A percentile compares a stretch with the other conserved stretches of the same genome.
phyloP scores from a whole-genome alignment of 768 basidiomycete genomes.

The Ephemerocybe angulata region DNA sequence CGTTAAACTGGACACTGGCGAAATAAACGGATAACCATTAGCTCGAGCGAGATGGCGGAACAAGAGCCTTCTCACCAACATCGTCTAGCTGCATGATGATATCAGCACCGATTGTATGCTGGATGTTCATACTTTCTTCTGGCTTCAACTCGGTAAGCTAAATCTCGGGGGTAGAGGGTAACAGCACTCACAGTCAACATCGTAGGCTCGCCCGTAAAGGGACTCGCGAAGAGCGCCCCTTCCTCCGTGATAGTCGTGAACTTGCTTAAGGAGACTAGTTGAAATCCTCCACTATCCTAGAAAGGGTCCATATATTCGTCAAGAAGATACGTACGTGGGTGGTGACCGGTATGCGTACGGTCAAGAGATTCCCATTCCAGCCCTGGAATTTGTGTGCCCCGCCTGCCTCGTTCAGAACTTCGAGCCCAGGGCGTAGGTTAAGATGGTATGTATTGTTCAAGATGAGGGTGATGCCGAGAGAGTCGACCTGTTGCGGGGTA shows the following conservation, averaged over 20 bases:
- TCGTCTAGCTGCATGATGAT: slow-evolving; percentile 96
- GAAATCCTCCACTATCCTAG: slow-evolving; percentile 89
- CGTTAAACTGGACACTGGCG: slow-evolving; percentile 72
- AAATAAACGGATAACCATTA: slow-evolving; percentile 1
- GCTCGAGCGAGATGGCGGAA: slow-evolving; percentile 1
- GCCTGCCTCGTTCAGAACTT: slow-evolving; percentile 68
- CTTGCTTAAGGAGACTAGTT: slow-evolving; percentile 79
- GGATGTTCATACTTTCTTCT: slow-evolving; percentile 87
- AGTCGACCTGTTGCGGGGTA: slow-evolving; percentile 80
- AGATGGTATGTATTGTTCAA: slow-evolving; percentile 91
- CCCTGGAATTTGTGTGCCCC: slow-evolving; percentile 91
- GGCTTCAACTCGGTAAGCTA: slow-evolving; percentile 46
- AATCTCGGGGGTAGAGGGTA: neutral
- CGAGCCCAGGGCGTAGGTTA: slow-evolving; percentile 77
- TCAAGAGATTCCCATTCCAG: slow-evolving; percentile 82
- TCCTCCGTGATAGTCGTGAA: slow-evolving; percentile 86
- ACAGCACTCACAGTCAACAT: slow-evolving; percentile 71
- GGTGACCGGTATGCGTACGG: slow-evolving; percentile 41
- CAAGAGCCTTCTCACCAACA: slow-evolving; percentile 58
- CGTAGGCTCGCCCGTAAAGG: slow-evolving; percentile 83
- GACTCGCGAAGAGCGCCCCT: slow-evolving; percentile 80
- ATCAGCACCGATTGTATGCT: slow-evolving; percentile 87
- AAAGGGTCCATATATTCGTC: neutral
- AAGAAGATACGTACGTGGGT: neutral
- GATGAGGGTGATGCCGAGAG: slow-evolving; percentile 76